phyloP scores from a whole-genome alignment of 306 rosid species.

The Corylus americana region DNA sequence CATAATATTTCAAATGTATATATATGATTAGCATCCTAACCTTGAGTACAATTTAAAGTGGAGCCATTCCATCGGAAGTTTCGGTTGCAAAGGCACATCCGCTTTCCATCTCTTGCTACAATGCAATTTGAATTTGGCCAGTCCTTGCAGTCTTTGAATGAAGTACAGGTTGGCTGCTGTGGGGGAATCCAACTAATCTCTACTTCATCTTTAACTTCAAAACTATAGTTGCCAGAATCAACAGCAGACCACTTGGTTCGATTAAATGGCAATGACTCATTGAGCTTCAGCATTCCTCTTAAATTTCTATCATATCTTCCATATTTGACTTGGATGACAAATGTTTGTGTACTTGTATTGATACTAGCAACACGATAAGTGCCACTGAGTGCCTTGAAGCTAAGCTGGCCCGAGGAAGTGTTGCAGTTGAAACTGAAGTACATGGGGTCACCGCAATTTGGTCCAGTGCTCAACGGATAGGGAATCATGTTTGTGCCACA shows the following conservation, averaged over 20 bases:
- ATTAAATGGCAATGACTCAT: conserved; percentile 1
- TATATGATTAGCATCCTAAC: background rate
- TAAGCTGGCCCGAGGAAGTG: conserved; percentile 5
- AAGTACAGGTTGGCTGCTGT: conserved; percentile 30
- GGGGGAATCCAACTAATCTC: conserved; percentile 36
- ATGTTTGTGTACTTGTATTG: background rate
- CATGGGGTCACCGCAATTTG: conserved; percentile 45
- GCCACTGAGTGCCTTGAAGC: conserved; percentile 5
- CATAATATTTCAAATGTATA: too few relatives aligned
- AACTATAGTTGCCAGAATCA: background rate
- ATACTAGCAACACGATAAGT: conserved; percentile 19
- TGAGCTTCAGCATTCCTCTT: background rate
- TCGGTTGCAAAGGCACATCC: conserved; percentile 37
- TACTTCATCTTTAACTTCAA: background rate
- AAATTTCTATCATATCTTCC: background rate
- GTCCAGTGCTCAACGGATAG: conserved; percentile 50
- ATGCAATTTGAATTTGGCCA: conserved; percentile 47
- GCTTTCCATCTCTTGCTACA: background rate
- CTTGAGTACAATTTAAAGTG: conserved; percentile 25
- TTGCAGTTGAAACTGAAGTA: conserved; percentile 36
- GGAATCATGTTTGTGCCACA: conserved; percentile 51
- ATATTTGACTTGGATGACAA: conserved; percentile 1
- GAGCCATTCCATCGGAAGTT: conserved; percentile 27
- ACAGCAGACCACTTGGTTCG: background rate
- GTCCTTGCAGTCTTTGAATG: conserved; percentile 13